A percentile compares a stretch with the other conserved stretches of the same genome.
These are phyloP conservation scores for Phytophthora ohioensis DNA, from an alignment of 352 stramenopile genomes.

Conservation along the genomic window DNA sequence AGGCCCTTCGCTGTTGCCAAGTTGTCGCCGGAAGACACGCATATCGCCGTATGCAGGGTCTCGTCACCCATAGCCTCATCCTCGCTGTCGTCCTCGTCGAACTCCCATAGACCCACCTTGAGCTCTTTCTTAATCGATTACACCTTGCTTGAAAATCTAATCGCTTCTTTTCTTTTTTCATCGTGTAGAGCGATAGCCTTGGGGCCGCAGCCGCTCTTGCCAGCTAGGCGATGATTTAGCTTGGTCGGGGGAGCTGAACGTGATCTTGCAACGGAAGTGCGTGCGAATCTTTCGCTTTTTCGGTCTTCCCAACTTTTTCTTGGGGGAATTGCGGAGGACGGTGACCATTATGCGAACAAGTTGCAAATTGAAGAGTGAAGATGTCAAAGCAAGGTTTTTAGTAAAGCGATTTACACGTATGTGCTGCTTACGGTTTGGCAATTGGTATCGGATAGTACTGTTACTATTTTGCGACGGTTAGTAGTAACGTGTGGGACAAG, in stretches of 20 bases:
- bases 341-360: background rate
- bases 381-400: background rate
- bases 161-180: background rate
- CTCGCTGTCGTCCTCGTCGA: background rate
- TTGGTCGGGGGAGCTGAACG: background rate
- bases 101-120: slow-evolving; percentile 11
- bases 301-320: background rate
- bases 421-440: too few relatives aligned
- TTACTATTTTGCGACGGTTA: background rate
- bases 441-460: background rate
- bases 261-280: background rate
- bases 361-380: background rate
- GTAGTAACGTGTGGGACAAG: background rate
- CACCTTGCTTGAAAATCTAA: slow-evolving; percentile 9
- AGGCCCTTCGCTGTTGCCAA: background rate
- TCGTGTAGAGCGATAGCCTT: background rate
- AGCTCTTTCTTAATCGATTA: slow-evolving; percentile 1
- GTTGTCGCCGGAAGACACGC: background rate
- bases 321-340: background rate
- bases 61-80: background rate
- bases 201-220: background rate
- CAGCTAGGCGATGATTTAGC: background rate
- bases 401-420: too few relatives aligned
- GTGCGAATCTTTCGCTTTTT: background rate
- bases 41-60: background rate